phyloP scores from a whole-genome alignment of 2,329 filamentous ascomycete species.

The Bipolaris bicolor region DNA sequence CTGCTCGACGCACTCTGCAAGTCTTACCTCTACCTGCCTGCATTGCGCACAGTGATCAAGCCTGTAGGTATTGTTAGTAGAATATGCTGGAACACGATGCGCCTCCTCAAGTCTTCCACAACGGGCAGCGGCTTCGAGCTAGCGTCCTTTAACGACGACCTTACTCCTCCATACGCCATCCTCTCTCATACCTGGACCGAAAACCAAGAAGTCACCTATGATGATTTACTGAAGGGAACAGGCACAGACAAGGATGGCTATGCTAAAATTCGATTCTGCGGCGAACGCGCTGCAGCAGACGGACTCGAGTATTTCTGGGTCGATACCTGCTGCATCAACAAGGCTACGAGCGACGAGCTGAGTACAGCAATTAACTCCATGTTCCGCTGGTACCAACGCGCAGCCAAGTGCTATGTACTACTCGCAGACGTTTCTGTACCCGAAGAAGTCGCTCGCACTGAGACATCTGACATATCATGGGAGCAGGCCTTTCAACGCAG shows the following conservation, averaged over 20 bases:
- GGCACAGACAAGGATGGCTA: slow-evolving; percentile 21
- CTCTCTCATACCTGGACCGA: slow-evolving; percentile 29
- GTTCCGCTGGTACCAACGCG: slow-evolving; percentile 14
- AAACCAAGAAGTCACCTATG: slow-evolving; percentile 24
- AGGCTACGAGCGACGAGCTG: slow-evolving; percentile 5
- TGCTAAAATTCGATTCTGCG: slow-evolving; percentile 18
- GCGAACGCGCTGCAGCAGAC: slow-evolving; percentile 17
- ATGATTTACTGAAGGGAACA: slow-evolving; percentile 21
- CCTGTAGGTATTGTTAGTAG: slow-evolving; percentile 9
- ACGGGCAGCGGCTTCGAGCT: slow-evolving; percentile 23
- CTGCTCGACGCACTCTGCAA: slow-evolving; percentile 4
- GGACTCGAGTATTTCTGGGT: slow-evolving; percentile 3
- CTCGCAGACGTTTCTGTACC: slow-evolving; percentile 20
- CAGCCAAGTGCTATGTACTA: slow-evolving; percentile 18
- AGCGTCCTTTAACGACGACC: slow-evolving; percentile 18
- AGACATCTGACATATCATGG: slow-evolving; percentile 18
- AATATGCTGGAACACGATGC: slow-evolving; percentile 19
- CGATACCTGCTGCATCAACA: no score
- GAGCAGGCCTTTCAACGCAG: slow-evolving; percentile 15
- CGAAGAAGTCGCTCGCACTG: slow-evolving; percentile 6
- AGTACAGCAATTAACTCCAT: slow-evolving; percentile 9
- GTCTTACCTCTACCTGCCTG: slow-evolving; percentile 11
- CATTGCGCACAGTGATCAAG: slow-evolving; percentile 5
- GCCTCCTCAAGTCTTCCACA: slow-evolving; percentile 22
- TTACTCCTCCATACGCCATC: slow-evolving; percentile 25